phyloP scores from a whole-genome alignment of 2,329 filamentous ascomycete species.

The Fusarium sp. region DNA sequence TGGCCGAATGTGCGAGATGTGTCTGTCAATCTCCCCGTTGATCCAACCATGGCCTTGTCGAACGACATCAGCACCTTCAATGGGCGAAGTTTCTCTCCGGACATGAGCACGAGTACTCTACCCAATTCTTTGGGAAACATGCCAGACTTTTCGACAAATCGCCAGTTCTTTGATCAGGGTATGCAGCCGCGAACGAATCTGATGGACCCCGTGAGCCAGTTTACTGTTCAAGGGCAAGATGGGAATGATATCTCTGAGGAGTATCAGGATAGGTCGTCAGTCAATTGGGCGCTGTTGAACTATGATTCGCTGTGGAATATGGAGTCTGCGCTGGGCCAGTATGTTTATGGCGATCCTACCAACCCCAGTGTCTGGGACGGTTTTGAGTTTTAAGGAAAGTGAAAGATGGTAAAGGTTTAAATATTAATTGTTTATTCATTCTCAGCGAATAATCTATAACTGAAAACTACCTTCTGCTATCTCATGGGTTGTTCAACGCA shows the following conservation, averaged over 20 bases:
- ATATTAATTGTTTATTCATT: neutral
- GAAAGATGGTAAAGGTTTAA: rapidly evolving
- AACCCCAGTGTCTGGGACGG: constrained; percentile 11
- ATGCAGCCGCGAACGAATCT: neutral
- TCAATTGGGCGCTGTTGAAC: constrained; percentile 15
- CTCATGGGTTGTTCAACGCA: neutral
- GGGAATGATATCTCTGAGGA: neutral
- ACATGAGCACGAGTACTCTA: rapidly evolving
- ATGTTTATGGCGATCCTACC: constrained; percentile 12
- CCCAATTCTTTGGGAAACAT: neutral
- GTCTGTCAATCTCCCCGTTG: neutral
- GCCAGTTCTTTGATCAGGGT: neutral
- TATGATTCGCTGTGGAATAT: constrained; percentile 27
- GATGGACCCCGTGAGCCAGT: neutral
- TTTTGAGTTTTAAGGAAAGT: neutral
- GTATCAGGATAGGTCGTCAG: neutral
- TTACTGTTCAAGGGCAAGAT: neutral
- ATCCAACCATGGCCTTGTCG: neutral
- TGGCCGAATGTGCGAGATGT: neutral
- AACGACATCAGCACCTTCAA: neutral
- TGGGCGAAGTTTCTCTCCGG: rapidly evolving
- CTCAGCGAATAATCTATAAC: neutral
- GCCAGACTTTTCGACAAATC: neutral
- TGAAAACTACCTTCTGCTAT: rapidly evolving
- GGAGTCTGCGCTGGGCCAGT: constrained; percentile 21